These are phyloP conservation scores for Epichloe amarillans DNA, from an alignment of 2,329 filamentous ascomycete genomes.

Conservation along the genomic window DNA sequence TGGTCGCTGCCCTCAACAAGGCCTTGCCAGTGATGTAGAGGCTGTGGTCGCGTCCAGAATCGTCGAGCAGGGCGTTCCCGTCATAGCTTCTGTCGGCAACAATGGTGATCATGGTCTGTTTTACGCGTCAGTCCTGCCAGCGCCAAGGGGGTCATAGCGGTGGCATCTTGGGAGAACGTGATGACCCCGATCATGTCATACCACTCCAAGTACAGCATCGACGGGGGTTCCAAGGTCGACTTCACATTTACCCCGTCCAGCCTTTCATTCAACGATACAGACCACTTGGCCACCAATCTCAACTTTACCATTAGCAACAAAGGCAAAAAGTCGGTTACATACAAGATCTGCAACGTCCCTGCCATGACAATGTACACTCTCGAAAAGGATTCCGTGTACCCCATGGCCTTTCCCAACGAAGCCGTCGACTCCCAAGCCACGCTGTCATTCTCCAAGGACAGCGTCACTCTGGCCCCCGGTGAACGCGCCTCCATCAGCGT, in stretches of 20 bases:
- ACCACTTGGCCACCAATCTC: constrained; percentile 33
- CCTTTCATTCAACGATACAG: constrained; percentile 50
- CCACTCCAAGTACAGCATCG: constrained; percentile 23
- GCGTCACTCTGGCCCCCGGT: constrained; percentile 29
- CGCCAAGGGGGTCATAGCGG: constrained; percentile 27
- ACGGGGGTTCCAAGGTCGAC: constrained; percentile 1
- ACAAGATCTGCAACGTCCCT: constrained; percentile 34
- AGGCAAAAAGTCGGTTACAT: constrained; percentile 34
- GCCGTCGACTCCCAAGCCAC: constrained; percentile 26
- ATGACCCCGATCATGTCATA: constrained; percentile 24
- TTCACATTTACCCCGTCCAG: constrained; percentile 23
- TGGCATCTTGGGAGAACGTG: constrained; percentile 30
- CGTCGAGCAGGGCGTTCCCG: constrained; percentile 27
- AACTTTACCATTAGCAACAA: constrained; percentile 44
- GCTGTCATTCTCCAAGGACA: constrained; percentile 26
- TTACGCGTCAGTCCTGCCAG: constrained; percentile 24
- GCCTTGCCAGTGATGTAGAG: constrained; percentile 22
- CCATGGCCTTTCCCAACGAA: constrained; percentile 32
- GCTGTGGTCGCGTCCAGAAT: constrained; percentile 27
- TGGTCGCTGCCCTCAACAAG: constrained; percentile 25
- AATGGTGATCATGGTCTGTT: constrained; percentile 28
- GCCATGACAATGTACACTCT: constrained; percentile 41
- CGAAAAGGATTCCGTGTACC: constrained; percentile 18
- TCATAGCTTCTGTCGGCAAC: constrained; percentile 30
- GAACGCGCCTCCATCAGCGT: constrained; percentile 33